phyloP scores from a whole-genome alignment of 1,284 basidiomycete genomes.

The Leccinum subrobustum region DNA sequence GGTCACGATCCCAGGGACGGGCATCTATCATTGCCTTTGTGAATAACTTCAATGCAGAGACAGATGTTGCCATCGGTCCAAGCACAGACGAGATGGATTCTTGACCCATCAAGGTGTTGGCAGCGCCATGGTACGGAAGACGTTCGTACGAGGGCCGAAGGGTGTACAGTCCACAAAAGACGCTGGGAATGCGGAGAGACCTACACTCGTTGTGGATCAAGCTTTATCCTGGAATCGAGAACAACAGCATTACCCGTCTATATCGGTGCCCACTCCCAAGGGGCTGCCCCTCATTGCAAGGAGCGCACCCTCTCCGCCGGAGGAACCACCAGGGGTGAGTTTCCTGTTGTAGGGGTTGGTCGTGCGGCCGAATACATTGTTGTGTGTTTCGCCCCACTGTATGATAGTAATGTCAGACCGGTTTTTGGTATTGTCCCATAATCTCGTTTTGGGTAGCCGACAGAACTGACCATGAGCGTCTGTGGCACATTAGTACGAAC shows the following conservation, averaged over 20 bases:
- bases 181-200: conserved; percentile 70
- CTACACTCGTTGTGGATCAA: conserved; percentile 30
- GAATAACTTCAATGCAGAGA: conserved; percentile 64
- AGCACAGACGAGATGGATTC: conserved; percentile 73
- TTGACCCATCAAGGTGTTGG: conserved; percentile 68
- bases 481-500: conserved; percentile 76
- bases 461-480: conserved; percentile 53
- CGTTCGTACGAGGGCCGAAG: conserved; percentile 73
- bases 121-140: conserved; percentile 66
- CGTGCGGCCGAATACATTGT: conserved; percentile 70
- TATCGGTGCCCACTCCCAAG: conserved; percentile 69
- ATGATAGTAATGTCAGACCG: background rate
- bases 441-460: background rate
- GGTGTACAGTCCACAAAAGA: conserved; percentile 67
- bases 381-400: conserved; percentile 65
- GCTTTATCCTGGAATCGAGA: background rate
- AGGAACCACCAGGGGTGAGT: conserved; percentile 58
- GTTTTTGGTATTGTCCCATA: background rate
- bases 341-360: conserved; percentile 59
- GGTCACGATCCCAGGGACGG: conserved; percentile 71
- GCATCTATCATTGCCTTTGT: conserved; percentile 54
- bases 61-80: conserved; percentile 64
- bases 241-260: conserved; percentile 50
- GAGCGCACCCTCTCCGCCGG: conserved; percentile 68
- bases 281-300: conserved; percentile 58